Evolutionary conservation across 2,329 filamentous ascomycete genomes (phyloP).

Genomic region (Chaetomium olivaceum): DNA sequence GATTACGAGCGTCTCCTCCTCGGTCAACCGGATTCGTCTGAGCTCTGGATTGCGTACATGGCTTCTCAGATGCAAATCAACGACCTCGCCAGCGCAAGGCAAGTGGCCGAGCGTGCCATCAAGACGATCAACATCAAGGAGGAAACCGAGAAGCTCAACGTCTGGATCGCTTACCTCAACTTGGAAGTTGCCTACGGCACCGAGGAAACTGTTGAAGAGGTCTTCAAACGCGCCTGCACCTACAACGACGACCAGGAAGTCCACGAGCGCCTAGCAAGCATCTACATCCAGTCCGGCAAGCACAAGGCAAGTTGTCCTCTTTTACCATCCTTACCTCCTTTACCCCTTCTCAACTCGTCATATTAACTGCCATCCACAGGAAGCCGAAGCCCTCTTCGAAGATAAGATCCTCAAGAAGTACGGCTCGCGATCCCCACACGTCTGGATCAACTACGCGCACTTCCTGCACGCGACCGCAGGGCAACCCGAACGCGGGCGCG

Average conservation of each 20-base stretch:
- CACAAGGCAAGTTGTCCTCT: conserved; percentile 61
- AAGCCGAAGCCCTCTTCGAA: conserved; percentile 87
- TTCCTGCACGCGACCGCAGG: conserved; percentile 78
- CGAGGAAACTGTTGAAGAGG: conserved; percentile 77
- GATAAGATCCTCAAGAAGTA: conserved; percentile 79
- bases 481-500: conserved; percentile 72
- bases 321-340: background rate
- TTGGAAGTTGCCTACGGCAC: conserved; percentile 88
- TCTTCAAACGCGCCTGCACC: conserved; percentile 90
- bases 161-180: conserved; percentile 94
- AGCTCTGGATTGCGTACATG: conserved; percentile 97
- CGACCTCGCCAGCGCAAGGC: conserved; percentile 83
- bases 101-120: conserved; percentile 86
- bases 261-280: conserved; percentile 84
- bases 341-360: background rate
- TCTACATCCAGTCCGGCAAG: conserved; percentile 91
- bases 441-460: conserved; percentile 94
- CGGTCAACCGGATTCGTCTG: conserved; percentile 88
- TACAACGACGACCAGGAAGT: conserved; percentile 92
- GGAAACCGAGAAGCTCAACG: conserved; percentile 88
- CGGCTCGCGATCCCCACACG: conserved; percentile 72
- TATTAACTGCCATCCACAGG: conserved; percentile 49
- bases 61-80: conserved; percentile 94
- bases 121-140: conserved; percentile 89
- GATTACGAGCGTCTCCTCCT: conserved; percentile 94